phyloP scores from a whole-genome alignment of 2,329 filamentous ascomycete genomes.

The Knoxdaviesia capensis region DNA sequence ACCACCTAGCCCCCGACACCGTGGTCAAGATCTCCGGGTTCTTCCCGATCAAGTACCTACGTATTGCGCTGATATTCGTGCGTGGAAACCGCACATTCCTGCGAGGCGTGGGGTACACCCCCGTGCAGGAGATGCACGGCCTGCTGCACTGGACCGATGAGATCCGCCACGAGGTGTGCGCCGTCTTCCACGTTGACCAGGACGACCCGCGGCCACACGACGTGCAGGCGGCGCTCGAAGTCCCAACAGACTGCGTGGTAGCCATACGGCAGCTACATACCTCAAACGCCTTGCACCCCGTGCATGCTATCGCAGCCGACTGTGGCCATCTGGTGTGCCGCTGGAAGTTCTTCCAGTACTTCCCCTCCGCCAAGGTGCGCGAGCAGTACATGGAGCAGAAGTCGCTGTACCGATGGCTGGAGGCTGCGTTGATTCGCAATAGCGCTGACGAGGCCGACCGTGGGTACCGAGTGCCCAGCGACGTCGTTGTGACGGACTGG shows the following conservation, averaged over 20 bases:
- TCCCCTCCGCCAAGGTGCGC: conserved; percentile 6
- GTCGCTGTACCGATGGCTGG: conserved; percentile 13
- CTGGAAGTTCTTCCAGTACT: conserved; percentile 21
- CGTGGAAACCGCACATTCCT: conserved; percentile 6
- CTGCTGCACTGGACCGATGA: conserved; percentile 12
- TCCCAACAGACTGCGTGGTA: conserved; percentile 17
- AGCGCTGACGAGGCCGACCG: conserved; percentile 10
- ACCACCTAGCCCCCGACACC: too few species aligned
- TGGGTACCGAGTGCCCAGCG: conserved; percentile 12
- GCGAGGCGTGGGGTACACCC: conserved; percentile 17
- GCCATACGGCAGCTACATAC: conserved; percentile 21
- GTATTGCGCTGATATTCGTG: too few species aligned
- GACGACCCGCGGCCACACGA: conserved; percentile 13
- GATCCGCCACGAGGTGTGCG: conserved; percentile 21
- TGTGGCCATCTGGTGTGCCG: conserved; percentile 24
- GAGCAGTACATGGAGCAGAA: conserved; percentile 5
- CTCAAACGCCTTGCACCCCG: conserved; percentile 33
- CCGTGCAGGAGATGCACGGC: conserved; percentile 14
- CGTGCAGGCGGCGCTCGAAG: conserved; percentile 19
- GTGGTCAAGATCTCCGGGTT: too few species aligned
- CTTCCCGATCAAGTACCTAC: too few species aligned
- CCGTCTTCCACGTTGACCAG: conserved; percentile 18
- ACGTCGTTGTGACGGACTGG: conserved; percentile 15
- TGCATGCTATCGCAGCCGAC: conserved; percentile 13
- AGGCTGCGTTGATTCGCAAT: conserved; percentile 14